Evolutionary conservation across 2,329 filamentous ascomycete species (phyloP), one percentile per base, ranked within the genome.

Genomic region (Colletotrichum echinochloae): DNA sequence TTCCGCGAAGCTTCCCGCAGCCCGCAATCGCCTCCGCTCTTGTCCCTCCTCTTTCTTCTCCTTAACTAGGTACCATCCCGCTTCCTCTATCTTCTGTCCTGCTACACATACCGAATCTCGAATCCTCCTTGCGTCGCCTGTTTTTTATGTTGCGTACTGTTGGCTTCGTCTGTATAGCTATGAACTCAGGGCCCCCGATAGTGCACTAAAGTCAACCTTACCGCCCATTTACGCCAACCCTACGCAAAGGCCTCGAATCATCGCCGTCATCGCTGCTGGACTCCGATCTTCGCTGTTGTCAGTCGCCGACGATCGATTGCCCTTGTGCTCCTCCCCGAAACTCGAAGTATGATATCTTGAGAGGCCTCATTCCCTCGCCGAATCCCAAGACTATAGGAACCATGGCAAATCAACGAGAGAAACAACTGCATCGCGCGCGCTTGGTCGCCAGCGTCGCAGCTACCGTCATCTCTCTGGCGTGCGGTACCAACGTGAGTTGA

Each of bases 401-500:
- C 37, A 72, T 73, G 70, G 33, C 60, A 33, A 65, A 70, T 54
- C 48, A 35, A 57, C 77, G 83, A 61, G 84, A 88, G 74, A 81
- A 80, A 41, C 81, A 85, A 59, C 82, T 89, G 74, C 84, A 87
- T 73, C 88, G 86, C 77, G 90, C 90, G 73, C 92, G 95, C 75
- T 85, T 97, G 64, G 82, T 96, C 66, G 95, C 95, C 74, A 95
- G 95, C 76, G 84, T 95, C 68, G 94, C 95, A 60, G 94, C 94
- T 35, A 97, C 94, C 20, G 80, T 90, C 73, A 94, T 98, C 73
- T 90, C 95, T 20, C 86, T 98, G 70, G 94, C 95, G 71, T 97
- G 95, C 80, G 96, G 96, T 72, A 97, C 95, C 73, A 98, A 98
- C 81, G 94, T 97, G 82, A 77, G 90, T 82, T 57, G 54, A 65